Base-by-base conservation (phyloP, 2,329 filamentous ascomycete species). In the Neonectria magnoliae region DNA sequence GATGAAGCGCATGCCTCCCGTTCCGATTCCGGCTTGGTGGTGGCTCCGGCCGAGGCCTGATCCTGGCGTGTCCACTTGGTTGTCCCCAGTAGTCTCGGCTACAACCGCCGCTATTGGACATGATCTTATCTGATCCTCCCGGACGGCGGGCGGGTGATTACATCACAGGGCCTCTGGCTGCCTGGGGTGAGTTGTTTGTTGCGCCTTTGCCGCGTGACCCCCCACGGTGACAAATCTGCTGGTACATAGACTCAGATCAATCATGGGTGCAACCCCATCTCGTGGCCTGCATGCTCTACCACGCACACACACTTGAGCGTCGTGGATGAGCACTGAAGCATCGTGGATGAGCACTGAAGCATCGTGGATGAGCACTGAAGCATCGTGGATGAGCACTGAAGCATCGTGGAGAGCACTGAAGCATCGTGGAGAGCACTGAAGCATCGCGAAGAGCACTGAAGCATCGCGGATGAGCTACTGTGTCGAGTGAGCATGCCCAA, bases 111-210 rank as follows among this genome's bases (percentile, higher is more conserved):
- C 65, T 22, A 72, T 72, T 72, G 70, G 70, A 62, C 45, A 52
- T 60, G 18, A 72, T 72, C 71, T 72, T 73, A 72, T 72, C 71
- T 70, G 71, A 72, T 72, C 56, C 51, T 58, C 57, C 33, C 27
- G 51, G 55, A 38, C 29, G n/a, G n/a, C 51, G 44, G 29, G 29
- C 29, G 10, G 29, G 29, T 10, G 10, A 10, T 10, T 31, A 31
- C 31, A 62, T 57, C 36, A 38, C 36, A 38, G 14, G 36, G 36
- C 36, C 36, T 16, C 36, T 38, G 36, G 20, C 42, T 45, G 42
- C 42, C 20, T 45, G 14, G 42, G 7, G 42, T 11, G 42, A 22
- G 42, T 18, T 44, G 20, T 20, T 44, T 44, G 42, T 22, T 6
- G 41, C 18, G 25, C 41, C 6, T 11, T 11, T 33, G 22, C 27